Evolutionary conservation across 768 basidiomycete species (phyloP), one percentile per base, ranked within the genome.

Genomic region (Leucocoprinus birnbaumii): DNA sequence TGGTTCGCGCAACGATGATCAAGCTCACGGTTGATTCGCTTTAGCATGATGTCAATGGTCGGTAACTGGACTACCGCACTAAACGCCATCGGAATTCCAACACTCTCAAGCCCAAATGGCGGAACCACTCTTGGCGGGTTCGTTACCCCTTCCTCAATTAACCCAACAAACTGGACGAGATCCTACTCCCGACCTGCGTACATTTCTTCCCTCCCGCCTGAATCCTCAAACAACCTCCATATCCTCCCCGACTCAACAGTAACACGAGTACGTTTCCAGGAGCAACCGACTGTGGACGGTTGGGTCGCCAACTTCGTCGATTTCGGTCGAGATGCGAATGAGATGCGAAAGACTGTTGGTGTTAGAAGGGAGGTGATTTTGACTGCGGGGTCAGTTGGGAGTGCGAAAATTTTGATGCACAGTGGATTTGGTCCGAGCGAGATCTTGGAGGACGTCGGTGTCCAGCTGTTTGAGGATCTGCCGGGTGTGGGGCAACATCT

Each of bases 131-230:
- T 75, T 64, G 80, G 84, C 55, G 69, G 73, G 4, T 80, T 80
- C 62, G 73, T 87, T 62, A 74, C 83, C 0, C 76, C 84, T 3
- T 78, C 78, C 4, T 73, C 77, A 6, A 83, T 89, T 63, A 87
- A 87, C 68, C 80, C 81, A 1, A 53, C 71, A 24, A 86, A 85
- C 68, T 80, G 78, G 72, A 85, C 83, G 11, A 78, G 86, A 44
- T 83, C 80, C 1, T 86, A 86, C 68, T 74, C 85, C n/a, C 75
- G 79, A 55, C 77, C 83, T 0, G 85, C 80, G 2, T 86, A 86
- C 72, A 82, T 86, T 65, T 82, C 84, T 66, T 72, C 82, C 2
- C 69, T 83, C 14, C 79, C 83, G 2, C 76, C 80, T 10, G 9
- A n/a, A 7, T 74, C 83, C 34, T 50, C 74, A 18, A 86, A 85